phyloP scores from a whole-genome alignment of 306 rosid genomes.

The Lathyrus tuberosus region DNA sequence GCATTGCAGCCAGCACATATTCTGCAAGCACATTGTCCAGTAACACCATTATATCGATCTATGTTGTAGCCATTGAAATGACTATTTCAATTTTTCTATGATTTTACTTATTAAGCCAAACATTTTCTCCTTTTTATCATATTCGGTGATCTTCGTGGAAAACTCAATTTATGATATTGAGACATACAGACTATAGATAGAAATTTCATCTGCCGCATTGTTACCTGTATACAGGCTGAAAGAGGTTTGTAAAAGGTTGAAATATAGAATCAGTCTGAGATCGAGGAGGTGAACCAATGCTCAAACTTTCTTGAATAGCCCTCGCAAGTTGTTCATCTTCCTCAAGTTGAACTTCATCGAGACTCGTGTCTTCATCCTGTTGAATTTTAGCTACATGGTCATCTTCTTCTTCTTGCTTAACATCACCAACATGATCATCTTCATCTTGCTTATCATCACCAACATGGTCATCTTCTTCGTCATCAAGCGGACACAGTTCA shows the following conservation, averaged over 20 bases:
- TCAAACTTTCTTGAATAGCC: constrained; percentile 91
- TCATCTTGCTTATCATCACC: constrained; percentile 60
- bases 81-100: constrained; percentile 10
- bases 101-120: constrained; percentile 1
- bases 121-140: constrained; percentile 4
- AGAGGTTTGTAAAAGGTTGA: constrained; percentile 58
- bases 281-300: constrained; percentile 63
- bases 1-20: constrained; percentile 87
- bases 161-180: constrained; percentile 15
- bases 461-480: constrained; percentile 61
- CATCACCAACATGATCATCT: constrained; percentile 53
- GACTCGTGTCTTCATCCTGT: constrained; percentile 56
- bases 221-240: constrained; percentile 78
- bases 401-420: constrained; percentile 71
- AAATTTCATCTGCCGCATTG: constrained; percentile 34
- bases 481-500: constrained; percentile 45
- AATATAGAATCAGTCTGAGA: constrained; percentile 50
- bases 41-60: constrained; percentile 22
- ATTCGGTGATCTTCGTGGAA: constrained; percentile 2
- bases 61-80: constrained; percentile 6
- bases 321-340: constrained; percentile 95
- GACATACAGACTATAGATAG: constrained; percentile 2
- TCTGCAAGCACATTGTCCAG: constrained; percentile 53
- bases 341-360: constrained; percentile 67
- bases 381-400: constrained; percentile 43